Conservation (phyloP, 805 yeast genomes). For the Ogataea corticis region DNA sequence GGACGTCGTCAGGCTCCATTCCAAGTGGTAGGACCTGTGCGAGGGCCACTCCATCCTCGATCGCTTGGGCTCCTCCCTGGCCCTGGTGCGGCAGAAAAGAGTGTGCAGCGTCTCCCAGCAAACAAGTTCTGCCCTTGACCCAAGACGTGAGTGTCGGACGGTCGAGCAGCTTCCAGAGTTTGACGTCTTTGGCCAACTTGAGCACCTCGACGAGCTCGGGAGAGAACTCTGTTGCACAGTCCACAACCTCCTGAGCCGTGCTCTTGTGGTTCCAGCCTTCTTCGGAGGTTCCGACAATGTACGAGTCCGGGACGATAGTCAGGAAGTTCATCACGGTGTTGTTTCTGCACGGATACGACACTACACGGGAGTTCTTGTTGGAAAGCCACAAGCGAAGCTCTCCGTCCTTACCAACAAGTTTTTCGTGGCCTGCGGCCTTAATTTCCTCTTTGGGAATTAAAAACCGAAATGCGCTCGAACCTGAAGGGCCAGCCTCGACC, state of each 20-base stretch:
- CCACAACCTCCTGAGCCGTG: conserved; percentile 17
- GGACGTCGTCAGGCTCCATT: conserved; percentile 10
- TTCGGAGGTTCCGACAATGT: conserved; percentile 2
- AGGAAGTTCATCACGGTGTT: conserved; percentile 9
- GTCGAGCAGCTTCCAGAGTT: conserved; percentile 29
- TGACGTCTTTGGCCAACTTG: conserved; percentile 27
- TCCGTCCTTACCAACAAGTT: conserved; percentile 1
- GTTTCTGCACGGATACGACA: conserved; percentile 10
- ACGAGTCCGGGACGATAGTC: conserved; percentile 8
- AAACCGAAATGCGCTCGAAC: conserved; percentile 10
- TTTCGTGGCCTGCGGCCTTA: not conserved
- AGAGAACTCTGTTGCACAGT: conserved; percentile 19
- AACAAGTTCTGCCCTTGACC: conserved; percentile 30
- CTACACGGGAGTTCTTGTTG: conserved; percentile 1
- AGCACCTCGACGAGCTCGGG: conserved; percentile 20
- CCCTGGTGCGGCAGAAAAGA: conserved; percentile 32
- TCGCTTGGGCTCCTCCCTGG: conserved; percentile 19
- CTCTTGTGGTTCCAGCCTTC: conserved; percentile 28
- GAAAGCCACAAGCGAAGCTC: conserved; percentile 9
- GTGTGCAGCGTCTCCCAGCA: conserved; percentile 38
- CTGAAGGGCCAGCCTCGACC: conserved; percentile 12
- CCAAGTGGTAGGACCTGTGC: conserved; percentile 52
- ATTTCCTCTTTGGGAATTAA: conserved; percentile 9
- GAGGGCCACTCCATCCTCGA: conserved; percentile 24
- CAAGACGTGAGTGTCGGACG: conserved; percentile 25